These are phyloP conservation scores for Fraxinus sp. DNA, from an alignment of 305 asterid genomes.

Conservation along the genomic window DNA sequence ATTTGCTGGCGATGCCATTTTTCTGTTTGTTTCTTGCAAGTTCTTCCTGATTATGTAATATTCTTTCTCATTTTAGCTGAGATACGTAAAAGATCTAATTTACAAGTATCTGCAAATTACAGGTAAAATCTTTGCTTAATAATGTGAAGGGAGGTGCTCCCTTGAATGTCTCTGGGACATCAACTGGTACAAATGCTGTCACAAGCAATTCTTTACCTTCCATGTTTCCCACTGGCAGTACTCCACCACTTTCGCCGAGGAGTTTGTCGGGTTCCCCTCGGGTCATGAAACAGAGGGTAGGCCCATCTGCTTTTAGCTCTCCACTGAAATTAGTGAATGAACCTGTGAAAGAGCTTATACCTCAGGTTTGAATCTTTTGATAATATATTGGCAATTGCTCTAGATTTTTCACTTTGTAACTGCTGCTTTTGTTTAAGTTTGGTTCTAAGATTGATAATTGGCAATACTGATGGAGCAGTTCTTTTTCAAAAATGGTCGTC, in stretches of 20 bases:
- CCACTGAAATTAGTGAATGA: conserved; percentile 83
- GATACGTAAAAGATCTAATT: not conserved
- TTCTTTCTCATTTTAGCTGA: conserved; percentile 22
- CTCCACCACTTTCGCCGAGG: conserved; percentile 99
- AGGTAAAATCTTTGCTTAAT: conserved; percentile 85
- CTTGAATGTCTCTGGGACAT: conserved; percentile 56
- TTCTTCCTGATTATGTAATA: not conserved
- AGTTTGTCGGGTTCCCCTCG: conserved; percentile 97
- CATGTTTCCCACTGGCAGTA: conserved; percentile 95
- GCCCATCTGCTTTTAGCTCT: conserved; percentile 79
- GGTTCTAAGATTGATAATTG: conserved; percentile 22
- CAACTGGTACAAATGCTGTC: conserved; percentile 60
- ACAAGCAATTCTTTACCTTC: conserved; percentile 81
- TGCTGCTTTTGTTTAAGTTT: conserved; percentile 7
- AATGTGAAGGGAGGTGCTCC: conserved; percentile 80
- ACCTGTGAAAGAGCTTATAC: conserved; percentile 85
- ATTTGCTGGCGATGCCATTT: conserved; percentile 12
- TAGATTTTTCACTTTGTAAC: conserved; percentile 13
- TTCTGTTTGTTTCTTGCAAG: conserved; percentile 8
- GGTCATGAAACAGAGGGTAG: conserved; percentile 72
- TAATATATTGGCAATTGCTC: conserved; percentile 14
- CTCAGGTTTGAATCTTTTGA: conserved; percentile 65
- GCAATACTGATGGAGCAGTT: conserved; percentile 52
- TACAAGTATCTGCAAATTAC: conserved; percentile 25
- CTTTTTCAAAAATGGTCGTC: conserved; percentile 87